Conservation (phyloP, 2,329 filamentous ascomycete genomes). For the Hyphodiscus sp. region DNA sequence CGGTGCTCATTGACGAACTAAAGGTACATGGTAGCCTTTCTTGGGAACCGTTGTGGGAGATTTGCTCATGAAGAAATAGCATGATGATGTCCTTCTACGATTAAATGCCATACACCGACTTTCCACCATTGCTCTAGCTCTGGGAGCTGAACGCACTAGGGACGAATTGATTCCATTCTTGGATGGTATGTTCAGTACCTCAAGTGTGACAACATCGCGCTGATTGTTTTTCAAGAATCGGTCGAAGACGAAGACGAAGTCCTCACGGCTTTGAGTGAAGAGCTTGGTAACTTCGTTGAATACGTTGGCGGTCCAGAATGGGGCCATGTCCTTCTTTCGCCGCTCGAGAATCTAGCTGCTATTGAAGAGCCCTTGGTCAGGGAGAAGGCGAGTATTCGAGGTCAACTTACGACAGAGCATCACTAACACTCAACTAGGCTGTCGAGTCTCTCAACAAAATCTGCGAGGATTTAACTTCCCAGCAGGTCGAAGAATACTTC, state of each 20-base stretch:
- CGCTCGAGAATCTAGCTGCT: slow-evolving; percentile 93
- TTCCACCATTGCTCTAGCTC: slow-evolving; percentile 93
- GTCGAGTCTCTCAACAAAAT: slow-evolving; percentile 99
- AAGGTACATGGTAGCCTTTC: slow-evolving; percentile 59
- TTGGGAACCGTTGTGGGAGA: not conserved
- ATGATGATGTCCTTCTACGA: slow-evolving; percentile 96
- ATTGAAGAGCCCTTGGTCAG: slow-evolving; percentile 97
- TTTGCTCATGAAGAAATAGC: slow-evolving; percentile 46
- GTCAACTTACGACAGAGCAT: not conserved
- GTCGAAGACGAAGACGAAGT: slow-evolving; percentile 99
- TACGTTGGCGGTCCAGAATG: slow-evolving; percentile 93
- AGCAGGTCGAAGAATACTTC: slow-evolving; percentile 96
- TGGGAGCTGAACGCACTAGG: slow-evolving; percentile 92
- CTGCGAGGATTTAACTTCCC: slow-evolving; percentile 80
- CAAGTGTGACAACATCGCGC: slow-evolving; percentile 5
- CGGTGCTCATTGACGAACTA: slow-evolving; percentile 98
- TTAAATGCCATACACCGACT: slow-evolving; percentile 98
- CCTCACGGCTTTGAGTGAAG: slow-evolving; percentile 91
- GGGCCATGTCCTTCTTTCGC: slow-evolving; percentile 93
- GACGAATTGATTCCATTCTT: slow-evolving; percentile 98
- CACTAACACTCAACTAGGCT: slow-evolving; percentile 51
- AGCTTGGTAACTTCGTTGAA: slow-evolving; percentile 93
- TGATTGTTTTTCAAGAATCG: slow-evolving; percentile 61
- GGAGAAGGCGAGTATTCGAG: slow-evolving; percentile 68
- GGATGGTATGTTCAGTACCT: slow-evolving; percentile 64